Evolutionary conservation across 129 eudicot genomes (phyloP).

Genomic region (Saposhnikovia divaricata): DNA sequence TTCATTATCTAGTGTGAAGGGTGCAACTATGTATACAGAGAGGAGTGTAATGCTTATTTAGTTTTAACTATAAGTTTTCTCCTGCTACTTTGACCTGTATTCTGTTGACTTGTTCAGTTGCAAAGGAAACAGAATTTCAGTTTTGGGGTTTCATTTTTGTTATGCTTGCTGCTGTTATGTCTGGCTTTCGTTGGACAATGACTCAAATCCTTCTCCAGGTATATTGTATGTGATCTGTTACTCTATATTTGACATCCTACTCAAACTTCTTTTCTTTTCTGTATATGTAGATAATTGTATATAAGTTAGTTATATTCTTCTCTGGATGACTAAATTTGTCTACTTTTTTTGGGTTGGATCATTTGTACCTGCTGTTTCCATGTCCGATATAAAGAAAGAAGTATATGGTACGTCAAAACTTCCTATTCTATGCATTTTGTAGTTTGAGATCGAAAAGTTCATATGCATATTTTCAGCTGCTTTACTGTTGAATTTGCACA

Average conservation of each 20-base stretch:
- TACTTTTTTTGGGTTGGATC: conserved; percentile 23
- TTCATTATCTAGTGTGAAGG: background rate
- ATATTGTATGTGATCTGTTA: background rate
- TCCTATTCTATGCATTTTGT: conserved; percentile 3
- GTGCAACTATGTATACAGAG: background rate
- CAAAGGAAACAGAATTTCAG: conserved; percentile 89
- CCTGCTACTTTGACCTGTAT: background rate
- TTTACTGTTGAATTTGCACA: background rate
- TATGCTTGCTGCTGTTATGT: conserved; percentile 99
- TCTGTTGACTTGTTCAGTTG: conserved; percentile 39
- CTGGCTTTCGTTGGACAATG: conserved; percentile 99
- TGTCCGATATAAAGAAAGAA: conserved; percentile 58
- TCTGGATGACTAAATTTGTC: conserved; percentile 14
- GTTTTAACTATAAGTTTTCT: background rate
- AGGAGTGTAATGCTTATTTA: background rate
- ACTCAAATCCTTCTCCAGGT: conserved; percentile 99
- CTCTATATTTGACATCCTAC: background rate
- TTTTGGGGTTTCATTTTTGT: conserved; percentile 92
- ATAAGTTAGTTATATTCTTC: background rate
- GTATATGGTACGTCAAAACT: conserved; percentile 64
- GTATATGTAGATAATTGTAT: background rate
- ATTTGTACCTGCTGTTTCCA: conserved; percentile 27
- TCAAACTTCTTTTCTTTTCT: background rate
- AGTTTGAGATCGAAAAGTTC: background rate
- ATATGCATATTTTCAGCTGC: background rate